Evolutionary conservation across 805 yeast genomes (phyloP).

Genomic region (Peterozyma toletana): DNA sequence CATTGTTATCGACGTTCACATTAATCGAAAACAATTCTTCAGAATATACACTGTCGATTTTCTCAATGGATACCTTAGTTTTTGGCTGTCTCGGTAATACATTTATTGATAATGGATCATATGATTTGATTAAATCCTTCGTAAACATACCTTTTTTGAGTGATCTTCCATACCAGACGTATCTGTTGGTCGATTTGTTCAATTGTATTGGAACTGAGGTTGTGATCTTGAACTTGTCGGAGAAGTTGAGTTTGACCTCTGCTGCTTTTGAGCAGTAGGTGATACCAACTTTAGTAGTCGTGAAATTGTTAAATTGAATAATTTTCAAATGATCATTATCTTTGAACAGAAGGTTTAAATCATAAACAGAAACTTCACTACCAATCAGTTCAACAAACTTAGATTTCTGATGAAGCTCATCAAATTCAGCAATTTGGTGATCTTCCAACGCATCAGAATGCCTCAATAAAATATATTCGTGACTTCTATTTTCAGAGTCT

Average conservation of each 20-base stretch:
- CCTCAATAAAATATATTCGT: not conserved
- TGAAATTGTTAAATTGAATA: not conserved
- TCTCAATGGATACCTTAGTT: slow-evolving; percentile 16
- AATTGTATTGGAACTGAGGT: not conserved
- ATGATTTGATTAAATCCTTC: slow-evolving; percentile 10
- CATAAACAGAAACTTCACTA: not conserved
- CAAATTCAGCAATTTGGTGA: not conserved
- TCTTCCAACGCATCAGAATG: not conserved
- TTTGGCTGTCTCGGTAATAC: slow-evolving; percentile 33
- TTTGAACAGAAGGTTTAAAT: not conserved
- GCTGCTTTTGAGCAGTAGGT: not conserved
- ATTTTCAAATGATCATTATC: not conserved
- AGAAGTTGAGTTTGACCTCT: not conserved
- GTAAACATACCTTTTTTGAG: not conserved
- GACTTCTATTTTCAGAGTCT: not conserved
- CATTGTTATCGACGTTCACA: slow-evolving; percentile 21
- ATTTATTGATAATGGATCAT: slow-evolving; percentile 15
- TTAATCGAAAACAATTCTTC: slow-evolving; percentile 22
- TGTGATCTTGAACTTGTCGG: not conserved
- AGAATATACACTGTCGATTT: slow-evolving; percentile 18
- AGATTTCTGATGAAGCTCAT: not conserved
- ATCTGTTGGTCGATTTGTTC: not conserved
- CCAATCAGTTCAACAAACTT: not conserved
- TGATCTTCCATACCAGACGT: slow-evolving; percentile 1
- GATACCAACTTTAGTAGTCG: slow-evolving; percentile 1